Evolutionary conservation across 495 filamentous ascomycete genomes (phyloP), one percentile per base, ranked within the genome.

Genomic region (Neohortaea acidophila): DNA sequence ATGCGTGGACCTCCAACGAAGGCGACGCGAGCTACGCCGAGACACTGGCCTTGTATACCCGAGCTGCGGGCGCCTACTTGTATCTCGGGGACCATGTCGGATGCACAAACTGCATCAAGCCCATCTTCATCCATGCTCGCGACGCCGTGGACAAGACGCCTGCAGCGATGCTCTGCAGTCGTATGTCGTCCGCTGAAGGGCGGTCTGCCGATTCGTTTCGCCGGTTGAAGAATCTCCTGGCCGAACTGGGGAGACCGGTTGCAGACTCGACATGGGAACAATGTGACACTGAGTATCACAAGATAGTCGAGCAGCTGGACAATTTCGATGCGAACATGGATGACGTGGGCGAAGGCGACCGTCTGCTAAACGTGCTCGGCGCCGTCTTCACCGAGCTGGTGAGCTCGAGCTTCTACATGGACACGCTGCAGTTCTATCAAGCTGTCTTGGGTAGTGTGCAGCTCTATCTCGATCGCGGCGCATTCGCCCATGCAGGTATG

Each of bases 401-500:
- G 41, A 73, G 74, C 35, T 74, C 82, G n/a, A 78, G 78, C 0
- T 92, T 80, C 59, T 94, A 84, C 84, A 75, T 71, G 47, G 74
- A 89, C 53, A 59, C 64, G 13, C 50, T 82, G 17, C 68, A 73
- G 18, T 92, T 85, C 56, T 91, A 85, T 53, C 73, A 80, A 37
- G 72, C 81, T 41, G 62, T 75, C 3, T 67, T 87, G 9, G 65
- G 76, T 35, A 75, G 84, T 63, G 61, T 87, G 48, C 67, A 77
- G 30, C 67, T 76, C 15, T 75, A 81, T 47, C 62, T 91, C 12
- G 58, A 53, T 8, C 64, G 68, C 26, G 79, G 77, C 0, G 64
- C 69, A 2, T 84, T 80, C 49, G 72, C 77, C 0, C 79, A 91
- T 52, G 72, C 78, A 12, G 76, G 81, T 20, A 68, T 86, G 46